Conservation (phyloP, 441 rosid species). For the Oxalis stricta region DNA sequence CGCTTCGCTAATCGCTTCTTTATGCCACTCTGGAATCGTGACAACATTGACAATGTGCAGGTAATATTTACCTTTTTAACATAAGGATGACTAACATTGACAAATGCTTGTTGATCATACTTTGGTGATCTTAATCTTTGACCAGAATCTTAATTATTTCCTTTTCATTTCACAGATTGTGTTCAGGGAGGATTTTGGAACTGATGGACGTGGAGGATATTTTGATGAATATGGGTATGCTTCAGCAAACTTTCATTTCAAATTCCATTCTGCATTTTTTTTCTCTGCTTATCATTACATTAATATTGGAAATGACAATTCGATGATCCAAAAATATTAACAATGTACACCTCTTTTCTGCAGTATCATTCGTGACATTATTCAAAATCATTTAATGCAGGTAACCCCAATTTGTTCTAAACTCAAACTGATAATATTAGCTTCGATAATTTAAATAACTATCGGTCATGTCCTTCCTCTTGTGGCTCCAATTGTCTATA, state of each 20-base stretch:
- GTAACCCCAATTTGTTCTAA: conserved; percentile 22
- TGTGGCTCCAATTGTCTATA: too few species aligned
- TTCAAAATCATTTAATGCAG: conserved; percentile 94
- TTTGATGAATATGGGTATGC: conserved; percentile 95
- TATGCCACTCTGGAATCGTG: conserved; percentile 98
- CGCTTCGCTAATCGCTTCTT: conserved; percentile 97
- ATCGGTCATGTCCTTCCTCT: too few species aligned
- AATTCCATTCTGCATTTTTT: background rate
- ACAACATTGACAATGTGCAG: conserved; percentile 91
- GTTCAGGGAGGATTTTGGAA: conserved; percentile 95
- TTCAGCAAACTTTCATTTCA: background rate
- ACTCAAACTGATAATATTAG: conserved; percentile 2
- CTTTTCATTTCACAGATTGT: conserved; percentile 46
- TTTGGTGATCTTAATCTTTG: background rate
- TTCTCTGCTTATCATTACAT: too few species aligned
- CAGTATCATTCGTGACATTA: conserved; percentile 97
- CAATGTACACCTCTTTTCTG: conserved; percentile 13
- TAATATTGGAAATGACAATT: too few species aligned
- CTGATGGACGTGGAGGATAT: conserved; percentile 98
- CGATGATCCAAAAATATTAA: too few species aligned
- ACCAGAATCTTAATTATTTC: background rate
- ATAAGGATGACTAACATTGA: background rate
- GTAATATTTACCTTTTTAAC: conserved; percentile 25
- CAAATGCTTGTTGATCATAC: background rate
- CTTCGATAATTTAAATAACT: too few species aligned